A percentile compares a stretch with the other conserved stretches of the same genome.
These are phyloP conservation scores for Cordyceps tenuipes DNA, from an alignment of 2,329 filamentous ascomycete genomes.

Conservation along the genomic window DNA sequence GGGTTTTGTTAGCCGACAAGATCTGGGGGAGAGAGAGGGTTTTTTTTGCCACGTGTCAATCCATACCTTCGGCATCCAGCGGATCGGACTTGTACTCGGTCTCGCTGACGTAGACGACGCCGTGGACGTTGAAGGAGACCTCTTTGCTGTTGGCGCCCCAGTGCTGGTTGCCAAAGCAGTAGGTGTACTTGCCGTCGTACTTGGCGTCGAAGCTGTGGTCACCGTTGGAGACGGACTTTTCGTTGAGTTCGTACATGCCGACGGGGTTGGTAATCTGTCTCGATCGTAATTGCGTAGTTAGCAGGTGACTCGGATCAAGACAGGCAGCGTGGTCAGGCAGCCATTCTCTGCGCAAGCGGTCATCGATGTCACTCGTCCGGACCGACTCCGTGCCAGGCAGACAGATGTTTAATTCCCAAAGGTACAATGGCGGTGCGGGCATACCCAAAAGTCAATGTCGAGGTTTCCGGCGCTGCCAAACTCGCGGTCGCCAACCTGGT, in stretches of 20 bases:
- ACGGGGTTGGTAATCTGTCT: conserved; percentile 67
- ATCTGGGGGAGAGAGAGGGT: neutral
- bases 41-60: neutral
- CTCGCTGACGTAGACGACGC: conserved; percentile 94
- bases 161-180: conserved; percentile 99
- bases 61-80: conserved; percentile 75
- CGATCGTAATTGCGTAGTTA: neutral
- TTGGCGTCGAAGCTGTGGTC: conserved; percentile 86
- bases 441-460: conserved; percentile 97
- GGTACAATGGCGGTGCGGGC: conserved; percentile 18
- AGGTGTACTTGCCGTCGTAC: conserved; percentile 80
- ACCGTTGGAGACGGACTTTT: conserved; percentile 76
- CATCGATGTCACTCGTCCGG: neutral
- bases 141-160: conserved; percentile 96
- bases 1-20: neutral
- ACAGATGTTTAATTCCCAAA: neutral
- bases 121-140: conserved; percentile 98
- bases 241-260: conserved; percentile 67
- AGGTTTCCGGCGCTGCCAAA: conserved; percentile 91
- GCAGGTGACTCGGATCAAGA: too few species aligned
- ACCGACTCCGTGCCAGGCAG: neutral
- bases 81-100: conserved; percentile 77
- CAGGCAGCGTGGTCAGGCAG: too few species aligned
- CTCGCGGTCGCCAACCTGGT: conserved; percentile 94
- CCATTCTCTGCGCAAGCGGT: neutral